These are phyloP conservation scores for Dryadomyces sulphureus DNA, from an alignment of 2,329 filamentous ascomycete species.

Conservation along the genomic window DNA sequence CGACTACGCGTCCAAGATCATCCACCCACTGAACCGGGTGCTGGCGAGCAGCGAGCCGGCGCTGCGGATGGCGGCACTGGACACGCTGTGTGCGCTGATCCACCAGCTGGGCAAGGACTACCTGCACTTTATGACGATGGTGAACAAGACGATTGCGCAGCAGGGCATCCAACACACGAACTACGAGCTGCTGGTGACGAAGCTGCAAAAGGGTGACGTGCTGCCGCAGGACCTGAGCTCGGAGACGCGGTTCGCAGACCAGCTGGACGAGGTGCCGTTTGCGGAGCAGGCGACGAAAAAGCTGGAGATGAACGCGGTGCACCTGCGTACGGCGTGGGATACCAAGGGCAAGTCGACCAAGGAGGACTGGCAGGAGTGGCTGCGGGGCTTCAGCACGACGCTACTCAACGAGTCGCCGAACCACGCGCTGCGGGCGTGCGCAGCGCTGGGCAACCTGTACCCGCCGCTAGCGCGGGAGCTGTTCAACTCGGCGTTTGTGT, in stretches of 20 bases:
- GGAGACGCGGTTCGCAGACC: conserved; percentile 63
- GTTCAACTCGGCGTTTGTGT: conserved; percentile 98
- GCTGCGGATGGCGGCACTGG: conserved; percentile 69
- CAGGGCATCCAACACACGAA: conserved; percentile 80
- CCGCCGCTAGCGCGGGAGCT: conserved; percentile 81
- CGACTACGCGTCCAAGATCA: conserved; percentile 90
- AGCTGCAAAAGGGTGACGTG: conserved; percentile 85
- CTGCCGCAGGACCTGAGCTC: conserved; percentile 90
- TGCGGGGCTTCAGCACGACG: conserved; percentile 89
- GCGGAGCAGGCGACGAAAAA: conserved; percentile 85
- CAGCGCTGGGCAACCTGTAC: conserved; percentile 79
- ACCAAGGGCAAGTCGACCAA: conserved; percentile 92
- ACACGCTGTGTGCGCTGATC: conserved; percentile 88
- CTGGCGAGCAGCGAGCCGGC: conserved; percentile 57
- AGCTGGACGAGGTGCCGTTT: conserved; percentile 65
- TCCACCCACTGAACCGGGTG: conserved; percentile 80
- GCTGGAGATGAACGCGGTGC: conserved; percentile 91
- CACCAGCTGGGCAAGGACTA: conserved; percentile 95
- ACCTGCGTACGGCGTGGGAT: conserved; percentile 94
- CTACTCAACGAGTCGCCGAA: conserved; percentile 91
- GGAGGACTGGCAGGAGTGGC: conserved; percentile 99
- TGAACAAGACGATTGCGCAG: conserved; percentile 71
- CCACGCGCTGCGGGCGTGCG: conserved; percentile 85
- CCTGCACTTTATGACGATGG: conserved; percentile 80
- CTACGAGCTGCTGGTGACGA: conserved; percentile 82